Conservation (phyloP, 2,329 filamentous ascomycete species). For the Colletotrichum chlorophyti region DNA sequence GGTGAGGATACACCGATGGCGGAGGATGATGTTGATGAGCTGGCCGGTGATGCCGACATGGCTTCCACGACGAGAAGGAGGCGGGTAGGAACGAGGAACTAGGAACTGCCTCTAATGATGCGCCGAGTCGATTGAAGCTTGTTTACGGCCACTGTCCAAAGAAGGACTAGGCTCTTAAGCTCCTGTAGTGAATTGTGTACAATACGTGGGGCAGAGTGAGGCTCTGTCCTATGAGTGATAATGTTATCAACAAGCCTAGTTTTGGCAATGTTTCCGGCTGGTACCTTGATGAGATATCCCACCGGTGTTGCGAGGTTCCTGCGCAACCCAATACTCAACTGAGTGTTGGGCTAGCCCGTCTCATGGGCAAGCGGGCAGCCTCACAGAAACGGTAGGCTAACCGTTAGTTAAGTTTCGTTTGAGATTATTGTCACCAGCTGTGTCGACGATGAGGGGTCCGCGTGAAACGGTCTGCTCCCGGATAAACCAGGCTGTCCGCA, state of each 20-base stretch:
- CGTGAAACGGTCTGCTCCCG: no score
- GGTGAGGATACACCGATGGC: slow-evolving; percentile 50
- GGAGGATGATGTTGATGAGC: slow-evolving; percentile 56
- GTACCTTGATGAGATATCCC: no score
- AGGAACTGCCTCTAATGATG: slow-evolving; percentile 29
- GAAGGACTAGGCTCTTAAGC: neutral
- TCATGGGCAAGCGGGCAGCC: no score
- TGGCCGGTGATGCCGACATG: slow-evolving; percentile 48
- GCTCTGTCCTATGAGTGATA: slow-evolving; percentile 8
- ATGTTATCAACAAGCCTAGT: slow-evolving; percentile 4
- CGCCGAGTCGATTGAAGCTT: neutral
- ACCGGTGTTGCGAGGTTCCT: no score
- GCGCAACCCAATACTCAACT: no score
- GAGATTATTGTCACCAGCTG: no score
- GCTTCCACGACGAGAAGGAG: slow-evolving; percentile 42
- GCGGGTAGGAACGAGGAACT: slow-evolving; percentile 43
- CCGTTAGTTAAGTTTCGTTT: no score
- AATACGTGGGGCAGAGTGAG: neutral
- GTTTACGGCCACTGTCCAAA: neutral
- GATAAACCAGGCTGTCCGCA: no score
- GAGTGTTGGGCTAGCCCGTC: no score
- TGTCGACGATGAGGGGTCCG: no score
- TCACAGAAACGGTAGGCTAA: no score
- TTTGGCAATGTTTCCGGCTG: no score
- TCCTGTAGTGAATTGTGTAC: neutral